phyloP scores from a whole-genome alignment of 768 basidiomycete species.

The Tylopilus subfusipes region DNA sequence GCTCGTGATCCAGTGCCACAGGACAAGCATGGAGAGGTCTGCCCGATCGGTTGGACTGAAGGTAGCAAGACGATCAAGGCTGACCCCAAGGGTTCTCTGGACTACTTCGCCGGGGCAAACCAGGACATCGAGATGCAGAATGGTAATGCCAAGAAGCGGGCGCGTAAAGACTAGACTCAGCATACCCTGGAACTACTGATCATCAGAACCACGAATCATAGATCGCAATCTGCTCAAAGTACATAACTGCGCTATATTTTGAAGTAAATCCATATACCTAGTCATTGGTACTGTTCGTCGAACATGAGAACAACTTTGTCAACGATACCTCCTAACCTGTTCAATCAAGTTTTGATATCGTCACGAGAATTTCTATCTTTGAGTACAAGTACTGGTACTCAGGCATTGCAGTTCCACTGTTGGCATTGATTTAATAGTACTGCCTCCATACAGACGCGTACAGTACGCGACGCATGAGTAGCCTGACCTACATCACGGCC shows the following conservation, averaged over 20 bases:
- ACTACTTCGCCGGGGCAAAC: slow-evolving; percentile 55
- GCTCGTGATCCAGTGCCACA: neutral
- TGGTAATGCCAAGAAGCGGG: slow-evolving; percentile 52
- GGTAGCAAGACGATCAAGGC: slow-evolving; percentile 80
- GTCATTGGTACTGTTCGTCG: no score
- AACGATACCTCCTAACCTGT: no score
- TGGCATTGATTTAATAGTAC: no score
- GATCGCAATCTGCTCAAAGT: neutral
- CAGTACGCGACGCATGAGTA: no score
- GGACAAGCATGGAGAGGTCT: slow-evolving; percentile 91
- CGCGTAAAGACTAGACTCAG: slow-evolving; percentile 44
- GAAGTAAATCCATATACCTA: neutral
- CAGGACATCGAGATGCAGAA: slow-evolving; percentile 34
- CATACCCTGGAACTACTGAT: neutral
- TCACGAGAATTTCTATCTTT: no score
- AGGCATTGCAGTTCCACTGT: no score
- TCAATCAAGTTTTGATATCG: no score
- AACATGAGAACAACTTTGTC: no score
- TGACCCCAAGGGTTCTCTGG: slow-evolving; percentile 66
- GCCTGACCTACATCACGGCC: no score
- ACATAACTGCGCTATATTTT: slow-evolving; percentile 1
- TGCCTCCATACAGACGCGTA: no score
- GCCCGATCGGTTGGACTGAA: slow-evolving; percentile 88
- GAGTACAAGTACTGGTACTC: no score
- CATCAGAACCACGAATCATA: neutral